Evolutionary conservation across 768 basidiomycete genomes (phyloP).

Genomic region (Tylopilus balloui): DNA sequence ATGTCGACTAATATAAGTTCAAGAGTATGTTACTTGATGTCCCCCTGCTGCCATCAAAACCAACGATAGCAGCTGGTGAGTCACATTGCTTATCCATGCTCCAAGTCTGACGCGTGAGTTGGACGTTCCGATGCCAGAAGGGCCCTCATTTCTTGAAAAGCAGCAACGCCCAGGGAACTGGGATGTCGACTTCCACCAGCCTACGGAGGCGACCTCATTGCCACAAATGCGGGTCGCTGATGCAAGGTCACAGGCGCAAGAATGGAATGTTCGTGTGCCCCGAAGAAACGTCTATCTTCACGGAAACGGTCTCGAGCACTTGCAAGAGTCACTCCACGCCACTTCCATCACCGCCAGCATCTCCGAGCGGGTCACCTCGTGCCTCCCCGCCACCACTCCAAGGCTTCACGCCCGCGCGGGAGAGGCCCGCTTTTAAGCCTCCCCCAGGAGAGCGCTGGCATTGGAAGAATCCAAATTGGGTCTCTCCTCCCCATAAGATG

Average conservation of each 20-base stretch:
- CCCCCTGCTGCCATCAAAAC: constrained; percentile 23
- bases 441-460: constrained; percentile 32
- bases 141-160: background rate
- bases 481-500: constrained; percentile 29
- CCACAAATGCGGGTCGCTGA: constrained; percentile 31
- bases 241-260: constrained; percentile 33
- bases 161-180: constrained; percentile 1
- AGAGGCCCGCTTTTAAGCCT: constrained; percentile 22
- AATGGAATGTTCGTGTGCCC: constrained; percentile 31
- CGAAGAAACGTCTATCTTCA: constrained; percentile 11
- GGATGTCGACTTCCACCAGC: constrained; percentile 28
- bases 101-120: background rate
- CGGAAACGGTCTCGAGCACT: constrained; percentile 10
- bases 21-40: constrained; percentile 1
- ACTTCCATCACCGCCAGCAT: constrained; percentile 27
- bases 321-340: constrained; percentile 21
- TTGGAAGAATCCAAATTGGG: constrained; percentile 34
- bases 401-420: constrained; percentile 15
- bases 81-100: background rate
- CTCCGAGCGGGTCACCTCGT: constrained; percentile 24
- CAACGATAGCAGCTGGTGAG: constrained; percentile 27
- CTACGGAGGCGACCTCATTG: constrained; percentile 33
- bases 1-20: constrained; percentile 23
- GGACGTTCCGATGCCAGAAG: background rate
- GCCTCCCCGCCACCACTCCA: constrained; percentile 11